Evolutionary conservation across 352 stramenopile genomes (phyloP), one percentile per base, ranked within the genome.

Genomic region (Globisporangium canariense): DNA sequence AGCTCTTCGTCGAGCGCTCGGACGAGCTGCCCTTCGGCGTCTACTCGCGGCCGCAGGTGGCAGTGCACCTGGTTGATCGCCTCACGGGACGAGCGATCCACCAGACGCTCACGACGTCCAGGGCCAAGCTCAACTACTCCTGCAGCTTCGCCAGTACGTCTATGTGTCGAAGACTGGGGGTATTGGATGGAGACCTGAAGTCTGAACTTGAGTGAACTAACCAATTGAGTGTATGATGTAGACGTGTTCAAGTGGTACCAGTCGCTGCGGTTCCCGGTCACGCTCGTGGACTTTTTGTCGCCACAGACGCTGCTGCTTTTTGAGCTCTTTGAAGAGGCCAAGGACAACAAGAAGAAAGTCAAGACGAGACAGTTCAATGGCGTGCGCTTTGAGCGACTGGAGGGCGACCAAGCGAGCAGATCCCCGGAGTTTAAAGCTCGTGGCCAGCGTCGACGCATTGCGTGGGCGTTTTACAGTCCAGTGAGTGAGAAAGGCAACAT

Each of bases 401-500:
- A 51, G 6, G 58, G 8, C 14, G 11, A 14, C 2, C 7, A 20
- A 10, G 20, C 22, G 6, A 56, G 53, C n/a, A 75, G 65, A 43
- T 43, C 30, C 1, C 16, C 1, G 9, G 36, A 43, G 28, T 6
- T 18, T 20, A 20, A 49, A 57, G 30, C 2, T 36, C 5, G 49
- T n/a, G 30, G 7, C 2, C 28, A 20, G 1, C 16, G 14, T 36
- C 74, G 65, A 16, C 68, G 65, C 0, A 77, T 89, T 16, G 83
- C 70, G 1, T 92, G 81, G 79, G 75, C 73, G 3, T 92, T 90
- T 59, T 90, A 88, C 40, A 80, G 77, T 34, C 69, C 77, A 1
- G 73, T 90, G 22, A 88, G 69, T 13, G 75, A 69, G 16, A 67
- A 69, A 30, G 80, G 83, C 8, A 73, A 74, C 9, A 63, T 90